A percentile compares a stretch with the other conserved stretches of the same genome.
phyloP scores from a whole-genome alignment of 2,329 filamentous ascomycete species.

The Epichloe scottii region DNA sequence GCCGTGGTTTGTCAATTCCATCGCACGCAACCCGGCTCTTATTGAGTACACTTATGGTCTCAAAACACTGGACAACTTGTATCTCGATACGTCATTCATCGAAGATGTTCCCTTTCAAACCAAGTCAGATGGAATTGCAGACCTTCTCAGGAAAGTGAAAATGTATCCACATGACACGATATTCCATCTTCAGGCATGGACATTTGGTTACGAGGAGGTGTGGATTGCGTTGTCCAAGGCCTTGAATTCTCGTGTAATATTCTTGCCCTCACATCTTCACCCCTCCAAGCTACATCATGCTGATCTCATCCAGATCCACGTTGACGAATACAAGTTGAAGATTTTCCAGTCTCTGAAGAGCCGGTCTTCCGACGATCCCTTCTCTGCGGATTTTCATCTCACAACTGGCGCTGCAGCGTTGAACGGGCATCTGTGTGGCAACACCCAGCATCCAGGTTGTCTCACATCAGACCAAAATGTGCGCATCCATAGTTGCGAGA shows the following conservation, averaged over 20 bases:
- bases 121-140: constrained; percentile 62
- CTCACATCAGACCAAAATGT: constrained; percentile 51
- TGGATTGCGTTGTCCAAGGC: constrained; percentile 70
- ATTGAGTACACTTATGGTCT: constrained; percentile 59
- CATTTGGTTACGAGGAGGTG: constrained; percentile 80
- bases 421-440: constrained; percentile 63
- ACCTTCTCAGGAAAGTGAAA: constrained; percentile 57
- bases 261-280: background rate
- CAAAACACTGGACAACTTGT: constrained; percentile 65
- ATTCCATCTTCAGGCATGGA: constrained; percentile 84
- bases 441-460: constrained; percentile 56
- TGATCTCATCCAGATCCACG: constrained; percentile 48
- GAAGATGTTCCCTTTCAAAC: constrained; percentile 36
- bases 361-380: constrained; percentile 26
- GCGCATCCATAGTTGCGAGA: constrained; percentile 78
- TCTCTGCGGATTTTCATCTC: constrained; percentile 28
- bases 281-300: background rate
- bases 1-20: constrained; percentile 67
- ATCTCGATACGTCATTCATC: constrained; percentile 75
- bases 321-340: constrained; percentile 66
- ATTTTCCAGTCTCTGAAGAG: constrained; percentile 55
- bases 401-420: constrained; percentile 53
- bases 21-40: constrained; percentile 59
- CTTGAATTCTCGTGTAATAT: constrained; percentile 47
- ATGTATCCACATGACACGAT: constrained; percentile 59